Base-by-base conservation (phyloP, 2,329 filamentous ascomycete species). In the Nemania sp. region DNA sequence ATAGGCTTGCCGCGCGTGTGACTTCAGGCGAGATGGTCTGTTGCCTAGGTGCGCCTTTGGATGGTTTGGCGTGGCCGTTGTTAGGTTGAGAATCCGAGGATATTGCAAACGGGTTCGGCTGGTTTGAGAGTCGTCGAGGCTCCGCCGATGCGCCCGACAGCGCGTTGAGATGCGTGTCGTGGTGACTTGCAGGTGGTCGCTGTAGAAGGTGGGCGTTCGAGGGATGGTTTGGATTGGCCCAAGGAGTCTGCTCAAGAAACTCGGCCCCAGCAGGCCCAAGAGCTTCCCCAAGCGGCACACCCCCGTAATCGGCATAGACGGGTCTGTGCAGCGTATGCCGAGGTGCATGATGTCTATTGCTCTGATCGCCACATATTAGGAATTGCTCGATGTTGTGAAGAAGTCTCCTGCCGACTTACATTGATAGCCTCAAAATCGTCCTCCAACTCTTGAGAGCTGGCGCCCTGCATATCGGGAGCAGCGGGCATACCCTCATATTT, bases 401-500 rank as follows among this genome's bases (percentile, higher is more conserved):
- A 53, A 46, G 39, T 15, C 5, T n/a, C n/a, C 17, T 40, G 54
- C 29, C 17, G 20, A 83, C 88, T 81, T 80, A 97, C 93, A 72
- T 90, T 89, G 82, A 99, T 97, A 68, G 90, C 90, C 73, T 90
- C 88, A 65, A 98, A 80, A 77, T 99, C 95, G 51, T 94, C 89
- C 57, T 97, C 91, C 48, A 95, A 77, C 71, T 97, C 92, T 11
- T 84, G 80, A 20, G 83, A 76, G 39, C 89, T 88, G 25, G 91
- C 90, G 43, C 90, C 84, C 59, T 82, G 82, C 76, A 99, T 89
- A 35, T 90, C 83, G 18, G 95, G 95, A n/a, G 93, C 95, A 34
- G 94, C 93, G 37, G 95, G 95, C 77, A 99, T 99, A 21, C 95
- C 95, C 71, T 96, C 88, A 74, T 97, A 93, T 77, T 97, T 98